Base-by-base conservation (phyloP, 1,284 basidiomycete genomes). In the Peniophora sp. region DNA sequence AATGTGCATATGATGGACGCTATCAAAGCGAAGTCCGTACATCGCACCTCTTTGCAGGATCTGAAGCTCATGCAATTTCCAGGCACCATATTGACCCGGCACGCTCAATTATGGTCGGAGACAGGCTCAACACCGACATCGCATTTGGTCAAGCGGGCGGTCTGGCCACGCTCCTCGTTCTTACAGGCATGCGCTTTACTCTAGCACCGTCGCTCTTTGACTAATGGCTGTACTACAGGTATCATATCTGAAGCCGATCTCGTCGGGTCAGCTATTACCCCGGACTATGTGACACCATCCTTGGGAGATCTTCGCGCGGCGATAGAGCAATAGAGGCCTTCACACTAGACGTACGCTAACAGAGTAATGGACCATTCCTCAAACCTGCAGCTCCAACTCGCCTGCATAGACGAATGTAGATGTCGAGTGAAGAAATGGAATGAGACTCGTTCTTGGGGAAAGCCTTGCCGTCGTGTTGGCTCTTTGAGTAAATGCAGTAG, bases 71-170 rank as follows among this genome's bases (percentile, higher is more conserved):
- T 51, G 41, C 17, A 39, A 37, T n/a, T 44, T 44, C n/a, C 59
- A 93, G 91, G 67, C 84, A 95, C 59, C 65, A 88, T 45, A 94
- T 92, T 63, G 88, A 98, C 66, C 88, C 88, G 35, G 69, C 76
- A 51, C 75, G 85, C 47, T 94, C 95, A 1, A 81, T 99, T 62
- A 97, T 99, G 89, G 78, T 98, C 41, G 96, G 96, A 37, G 96
- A 99, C 68, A 82, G 97, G 52, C 75, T 99, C 54, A 86, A 92
- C 60, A 99, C 97, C 1, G 97, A 99, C 68, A 93, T 97, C 60
- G 69, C 88, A 46, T 99, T 99, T 60, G 96, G 92, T 44, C 78
- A 91, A 65, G 79, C 79, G 44, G 92, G 92, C 22, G 90, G 90
- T 12, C 75, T 98, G 18, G 70, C 88, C 14, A 96, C 94, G 1